phyloP scores from a whole-genome alignment of 202 grass and related monocot genomes.

The Schoenoplectus tabernaemontani region DNA sequence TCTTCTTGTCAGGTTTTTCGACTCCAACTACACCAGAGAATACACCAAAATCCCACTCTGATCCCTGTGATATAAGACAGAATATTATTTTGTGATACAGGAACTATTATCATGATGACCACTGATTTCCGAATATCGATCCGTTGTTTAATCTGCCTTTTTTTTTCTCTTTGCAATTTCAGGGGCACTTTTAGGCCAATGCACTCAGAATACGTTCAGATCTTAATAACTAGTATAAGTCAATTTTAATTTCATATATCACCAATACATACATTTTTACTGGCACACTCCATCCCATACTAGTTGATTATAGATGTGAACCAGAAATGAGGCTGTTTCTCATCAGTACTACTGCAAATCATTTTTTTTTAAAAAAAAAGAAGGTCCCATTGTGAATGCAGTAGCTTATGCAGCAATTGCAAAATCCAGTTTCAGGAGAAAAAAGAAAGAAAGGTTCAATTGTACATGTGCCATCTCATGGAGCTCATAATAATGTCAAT shows the following conservation, averaged over 20 bases:
- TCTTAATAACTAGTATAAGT: background rate
- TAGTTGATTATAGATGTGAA: background rate
- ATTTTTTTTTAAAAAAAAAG: background rate
- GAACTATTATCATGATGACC: background rate
- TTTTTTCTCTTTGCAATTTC: background rate
- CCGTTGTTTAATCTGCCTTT: background rate
- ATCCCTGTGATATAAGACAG: slow-evolving; percentile 35
- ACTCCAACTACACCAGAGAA: slow-evolving; percentile 76
- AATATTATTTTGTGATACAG: background rate
- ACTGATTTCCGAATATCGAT: background rate
- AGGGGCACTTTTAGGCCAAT: background rate
- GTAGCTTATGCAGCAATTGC: background rate
- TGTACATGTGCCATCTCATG: background rate
- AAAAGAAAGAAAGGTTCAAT: background rate
- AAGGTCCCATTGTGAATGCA: background rate
- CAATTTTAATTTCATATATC: background rate
- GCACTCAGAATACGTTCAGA: background rate
- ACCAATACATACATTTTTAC: background rate
- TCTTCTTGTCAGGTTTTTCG: slow-evolving; percentile 67
- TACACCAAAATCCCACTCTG: slow-evolving; percentile 91
- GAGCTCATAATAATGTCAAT: background rate
- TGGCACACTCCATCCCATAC: background rate
- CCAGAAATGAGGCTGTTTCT: background rate
- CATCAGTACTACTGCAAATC: background rate
- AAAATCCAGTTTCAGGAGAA: background rate